Evolutionary conservation across 2,329 filamentous ascomycete genomes (phyloP).

Genomic region (Ophiostoma perfectum): DNA sequence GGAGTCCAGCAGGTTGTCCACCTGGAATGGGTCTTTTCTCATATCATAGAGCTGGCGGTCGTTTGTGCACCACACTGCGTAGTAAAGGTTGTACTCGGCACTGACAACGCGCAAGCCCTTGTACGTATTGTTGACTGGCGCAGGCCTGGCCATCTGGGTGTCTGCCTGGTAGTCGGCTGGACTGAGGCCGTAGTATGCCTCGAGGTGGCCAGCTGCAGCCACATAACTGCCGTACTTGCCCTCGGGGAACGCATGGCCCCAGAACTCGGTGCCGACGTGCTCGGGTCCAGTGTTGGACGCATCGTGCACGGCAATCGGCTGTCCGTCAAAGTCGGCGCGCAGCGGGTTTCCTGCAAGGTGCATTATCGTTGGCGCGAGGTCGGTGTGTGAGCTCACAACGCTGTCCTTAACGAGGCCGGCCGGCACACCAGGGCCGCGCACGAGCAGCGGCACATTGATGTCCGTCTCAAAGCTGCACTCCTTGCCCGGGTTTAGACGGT

Average conservation of each 20-base stretch:
- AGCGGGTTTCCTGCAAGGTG: conserved; percentile 37
- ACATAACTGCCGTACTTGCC: conserved; percentile 29
- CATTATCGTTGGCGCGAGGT: conserved; percentile 56
- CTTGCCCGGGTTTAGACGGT: conserved; percentile 53
- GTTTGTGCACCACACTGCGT: conserved; percentile 63
- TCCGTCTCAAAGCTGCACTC: conserved; percentile 53
- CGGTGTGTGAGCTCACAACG: conserved; percentile 53
- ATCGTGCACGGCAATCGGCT: conserved; percentile 39
- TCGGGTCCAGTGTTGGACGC: conserved; percentile 38
- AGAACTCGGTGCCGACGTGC: conserved; percentile 54
- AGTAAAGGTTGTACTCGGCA: conserved; percentile 54
- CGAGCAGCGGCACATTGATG: conserved; percentile 36
- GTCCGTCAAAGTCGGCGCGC: conserved; percentile 50
- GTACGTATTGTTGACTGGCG: conserved; percentile 48
- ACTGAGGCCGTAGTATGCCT: not conserved
- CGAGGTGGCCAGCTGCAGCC: conserved; percentile 19
- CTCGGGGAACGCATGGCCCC: conserved; percentile 42
- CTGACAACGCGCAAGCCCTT: conserved; percentile 52
- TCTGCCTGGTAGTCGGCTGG: not conserved
- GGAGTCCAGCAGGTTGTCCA: conserved; percentile 39
- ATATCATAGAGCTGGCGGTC: conserved; percentile 60
- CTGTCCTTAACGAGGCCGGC: conserved; percentile 36
- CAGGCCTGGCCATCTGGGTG: not conserved
- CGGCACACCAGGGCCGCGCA: conserved; percentile 40
- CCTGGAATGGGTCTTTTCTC: conserved; percentile 43